Percentiles rank a stretch among this genome's conserved stretches.
These are phyloP conservation scores for Pilasporangium apinafurcum DNA, from an alignment of 352 stramenopile species.

Conservation along the genomic window DNA sequence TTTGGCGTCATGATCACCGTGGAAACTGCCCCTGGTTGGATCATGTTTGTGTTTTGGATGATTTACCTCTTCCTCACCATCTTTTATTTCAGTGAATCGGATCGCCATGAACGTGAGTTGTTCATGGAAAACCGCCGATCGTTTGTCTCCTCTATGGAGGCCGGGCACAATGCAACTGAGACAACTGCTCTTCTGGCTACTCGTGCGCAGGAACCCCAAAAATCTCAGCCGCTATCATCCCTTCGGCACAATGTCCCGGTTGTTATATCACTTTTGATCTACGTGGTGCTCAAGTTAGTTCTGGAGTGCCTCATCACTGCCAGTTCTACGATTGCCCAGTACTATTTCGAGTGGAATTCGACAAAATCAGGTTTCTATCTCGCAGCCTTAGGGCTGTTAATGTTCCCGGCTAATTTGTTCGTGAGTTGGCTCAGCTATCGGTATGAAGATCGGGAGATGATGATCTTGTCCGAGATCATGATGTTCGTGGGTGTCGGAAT, in stretches of 20 bases:
- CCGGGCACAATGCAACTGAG: not conserved
- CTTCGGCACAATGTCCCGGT: constrained; percentile 74
- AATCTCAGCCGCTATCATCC: constrained; percentile 36
- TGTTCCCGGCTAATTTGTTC: constrained; percentile 90
- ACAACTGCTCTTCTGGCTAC: constrained; percentile 3
- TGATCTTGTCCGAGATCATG: constrained; percentile 76
- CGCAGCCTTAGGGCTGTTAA: constrained; percentile 81
- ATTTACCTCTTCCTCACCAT: constrained; percentile 53
- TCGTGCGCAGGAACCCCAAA: not conserved
- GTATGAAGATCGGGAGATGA: constrained; percentile 91
- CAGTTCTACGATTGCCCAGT: constrained; percentile 79
- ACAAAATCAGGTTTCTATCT: constrained; percentile 85
- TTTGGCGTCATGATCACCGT: constrained; percentile 65
- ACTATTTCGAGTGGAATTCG: constrained; percentile 89
- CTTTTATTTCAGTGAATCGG: constrained; percentile 59
- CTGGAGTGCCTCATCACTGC: constrained; percentile 86
- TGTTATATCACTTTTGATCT: constrained; percentile 76
- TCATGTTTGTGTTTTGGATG: constrained; percentile 83
- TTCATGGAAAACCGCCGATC: constrained; percentile 39
- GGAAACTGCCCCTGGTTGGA: constrained; percentile 86
- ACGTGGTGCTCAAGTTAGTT: constrained; percentile 91
- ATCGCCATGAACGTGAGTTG: constrained; percentile 40
- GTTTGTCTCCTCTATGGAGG: constrained; percentile 23
- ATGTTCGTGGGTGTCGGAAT: constrained; percentile 87
- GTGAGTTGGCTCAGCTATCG: constrained; percentile 86